Conservation (phyloP, 108 stramenopile species). For the Nannochloropsis gaditana region DNA sequence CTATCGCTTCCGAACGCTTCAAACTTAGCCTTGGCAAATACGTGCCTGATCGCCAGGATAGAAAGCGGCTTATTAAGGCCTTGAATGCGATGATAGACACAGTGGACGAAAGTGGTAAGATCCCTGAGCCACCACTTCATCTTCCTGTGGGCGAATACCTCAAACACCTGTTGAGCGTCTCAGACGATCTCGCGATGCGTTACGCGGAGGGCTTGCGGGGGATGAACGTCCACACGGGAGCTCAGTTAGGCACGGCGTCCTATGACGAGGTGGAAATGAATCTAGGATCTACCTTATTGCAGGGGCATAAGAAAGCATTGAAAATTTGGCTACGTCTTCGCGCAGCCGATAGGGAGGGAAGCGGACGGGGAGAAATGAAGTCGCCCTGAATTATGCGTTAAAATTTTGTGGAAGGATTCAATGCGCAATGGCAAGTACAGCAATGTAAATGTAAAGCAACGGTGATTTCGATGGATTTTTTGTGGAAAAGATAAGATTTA, state of each 20-base stretch:
- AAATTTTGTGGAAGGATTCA: no score
- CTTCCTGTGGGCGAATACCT: not conserved
- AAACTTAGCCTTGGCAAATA: not conserved
- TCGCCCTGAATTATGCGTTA: no score
- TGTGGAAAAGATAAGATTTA: no score
- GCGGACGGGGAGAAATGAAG: no score
- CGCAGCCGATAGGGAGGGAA: not conserved
- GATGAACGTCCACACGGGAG: constrained; percentile 2
- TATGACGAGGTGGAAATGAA: not conserved
- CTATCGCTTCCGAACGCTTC: constrained; percentile 4
- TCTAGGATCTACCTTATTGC: not conserved
- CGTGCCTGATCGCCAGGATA: not conserved
- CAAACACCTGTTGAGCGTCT: not conserved
- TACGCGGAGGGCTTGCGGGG: constrained; percentile 9
- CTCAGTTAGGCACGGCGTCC: not conserved
- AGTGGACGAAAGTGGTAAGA: not conserved
- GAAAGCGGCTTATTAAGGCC: not conserved
- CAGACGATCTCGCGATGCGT: not conserved
- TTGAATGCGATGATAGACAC: not conserved
- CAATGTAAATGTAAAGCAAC: no score
- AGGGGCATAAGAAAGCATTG: constrained; percentile 5
- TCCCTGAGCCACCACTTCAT: not conserved
- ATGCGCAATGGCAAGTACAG: no score
- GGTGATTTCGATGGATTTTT: no score
- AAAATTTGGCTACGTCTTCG: not conserved